Percentiles rank a stretch among this genome's conserved stretches.
These are phyloP conservation scores for Heracleum sosnowskyi DNA, from an alignment of 129 eudicot genomes.

Conservation along the genomic window DNA sequence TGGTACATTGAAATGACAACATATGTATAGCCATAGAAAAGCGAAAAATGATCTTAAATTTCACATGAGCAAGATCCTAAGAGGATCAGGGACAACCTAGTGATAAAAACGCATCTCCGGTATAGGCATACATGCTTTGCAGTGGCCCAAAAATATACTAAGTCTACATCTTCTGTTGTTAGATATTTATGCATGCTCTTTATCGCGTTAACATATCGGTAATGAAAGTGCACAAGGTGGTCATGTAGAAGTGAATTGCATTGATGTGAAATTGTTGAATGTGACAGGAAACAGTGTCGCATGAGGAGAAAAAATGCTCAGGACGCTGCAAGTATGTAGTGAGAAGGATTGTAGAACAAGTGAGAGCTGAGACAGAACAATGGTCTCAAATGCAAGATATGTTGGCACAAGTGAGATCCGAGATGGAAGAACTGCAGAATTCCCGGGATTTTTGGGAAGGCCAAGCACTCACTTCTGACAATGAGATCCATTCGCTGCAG, in stretches of 20 bases:
- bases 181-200: not conserved
- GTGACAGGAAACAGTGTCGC: constrained; percentile 41
- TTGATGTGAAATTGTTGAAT: not conserved
- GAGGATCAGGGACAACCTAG: not conserved
- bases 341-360: constrained; percentile 72
- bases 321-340: constrained; percentile 82
- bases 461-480: constrained; percentile 33
- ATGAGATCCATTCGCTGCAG: constrained; percentile 25
- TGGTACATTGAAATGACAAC: not conserved
- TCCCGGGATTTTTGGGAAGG: constrained; percentile 57
- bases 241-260: not conserved
- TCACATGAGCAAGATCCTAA: not conserved
- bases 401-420: constrained; percentile 43
- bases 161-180: not conserved
- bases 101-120: not conserved
- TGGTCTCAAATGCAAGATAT: constrained; percentile 72
- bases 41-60: not conserved
- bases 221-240: not conserved
- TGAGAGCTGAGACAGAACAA: constrained; percentile 72
- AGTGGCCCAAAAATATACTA: not conserved
- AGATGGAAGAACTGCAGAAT: constrained; percentile 50
- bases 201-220: not conserved
- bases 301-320: constrained; percentile 46
- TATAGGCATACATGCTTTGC: not conserved
- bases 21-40: not conserved